A percentile compares a stretch with the other conserved stretches of the same genome.
These are phyloP conservation scores for Cryptosporidium bovis DNA, from an alignment of 169 alveolate genomes.

Conservation along the genomic window DNA sequence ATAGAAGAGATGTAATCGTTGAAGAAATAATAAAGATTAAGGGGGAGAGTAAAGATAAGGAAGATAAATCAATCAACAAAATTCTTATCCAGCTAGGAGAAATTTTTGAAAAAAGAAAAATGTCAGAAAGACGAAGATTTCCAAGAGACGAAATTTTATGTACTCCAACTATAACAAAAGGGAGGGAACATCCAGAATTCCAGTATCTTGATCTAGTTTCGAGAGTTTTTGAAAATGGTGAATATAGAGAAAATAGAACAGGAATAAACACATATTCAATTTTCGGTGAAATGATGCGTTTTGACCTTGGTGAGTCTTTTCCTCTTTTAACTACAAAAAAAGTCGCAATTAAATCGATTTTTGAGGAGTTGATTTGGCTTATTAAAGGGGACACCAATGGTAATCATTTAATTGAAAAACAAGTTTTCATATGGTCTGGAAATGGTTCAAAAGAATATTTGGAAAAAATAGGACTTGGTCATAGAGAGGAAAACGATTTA, in stretches of 20 bases:
- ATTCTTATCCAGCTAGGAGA: slow-evolving; percentile 26
- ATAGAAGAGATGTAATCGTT: slow-evolving; percentile 30
- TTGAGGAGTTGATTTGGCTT: slow-evolving; percentile 97
- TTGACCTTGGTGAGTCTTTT: slow-evolving; percentile 90
- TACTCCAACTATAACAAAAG: slow-evolving; percentile 35
- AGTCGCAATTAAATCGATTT: slow-evolving; percentile 80
- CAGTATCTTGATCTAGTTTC: slow-evolving; percentile 92
- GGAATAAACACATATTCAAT: slow-evolving; percentile 79
- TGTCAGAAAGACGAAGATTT: slow-evolving; percentile 55
- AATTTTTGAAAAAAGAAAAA: slow-evolving; percentile 44
- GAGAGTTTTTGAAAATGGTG: slow-evolving; percentile 91
- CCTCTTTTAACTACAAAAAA: slow-evolving; percentile 96
- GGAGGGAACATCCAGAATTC: slow-evolving; percentile 90
- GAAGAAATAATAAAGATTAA: slow-evolving; percentile 44
- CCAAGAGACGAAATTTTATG: slow-evolving; percentile 29
- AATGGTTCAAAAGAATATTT: slow-evolving; percentile 96
- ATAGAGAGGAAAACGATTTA: slow-evolving; percentile 95
- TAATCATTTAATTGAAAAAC: slow-evolving; percentile 90
- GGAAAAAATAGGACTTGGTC: slow-evolving; percentile 91
- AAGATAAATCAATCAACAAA: slow-evolving; percentile 79
- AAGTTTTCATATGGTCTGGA: slow-evolving; percentile 96
- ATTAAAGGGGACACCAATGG: slow-evolving; percentile 95
- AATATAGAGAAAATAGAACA: slow-evolving; percentile 90
- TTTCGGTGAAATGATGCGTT: slow-evolving; percentile 95
- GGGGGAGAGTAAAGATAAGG: slow-evolving; percentile 64